Percentiles rank a stretch among this genome's conserved stretches.
phyloP scores from a whole-genome alignment of 345 rosid species.

The Odontarrhena argentea region DNA sequence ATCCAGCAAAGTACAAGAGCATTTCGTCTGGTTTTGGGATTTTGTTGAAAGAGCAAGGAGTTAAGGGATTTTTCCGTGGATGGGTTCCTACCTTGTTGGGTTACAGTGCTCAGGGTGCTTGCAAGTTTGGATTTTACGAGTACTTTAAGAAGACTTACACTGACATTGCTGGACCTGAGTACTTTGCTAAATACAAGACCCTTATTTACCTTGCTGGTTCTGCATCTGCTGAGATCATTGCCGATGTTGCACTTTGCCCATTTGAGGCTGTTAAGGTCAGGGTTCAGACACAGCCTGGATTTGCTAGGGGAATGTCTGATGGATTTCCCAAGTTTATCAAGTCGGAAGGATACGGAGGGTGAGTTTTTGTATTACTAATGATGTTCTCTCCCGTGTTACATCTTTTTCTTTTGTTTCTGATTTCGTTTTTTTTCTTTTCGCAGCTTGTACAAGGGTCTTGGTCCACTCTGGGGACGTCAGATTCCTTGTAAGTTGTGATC shows the following conservation, averaged over 20 bases:
- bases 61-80: conserved; percentile 93
- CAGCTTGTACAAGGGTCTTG: conserved; percentile 96
- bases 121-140: conserved; percentile 98
- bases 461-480: conserved; percentile 99
- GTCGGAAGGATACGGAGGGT: conserved; percentile 92
- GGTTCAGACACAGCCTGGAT: conserved; percentile 99
- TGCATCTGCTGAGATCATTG: conserved; percentile 96
- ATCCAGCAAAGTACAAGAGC: conserved; percentile 93
- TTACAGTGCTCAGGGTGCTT: conserved; percentile 98
- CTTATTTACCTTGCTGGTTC: conserved; percentile 98
- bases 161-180: conserved; percentile 95
- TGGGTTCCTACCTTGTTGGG: conserved; percentile 98
- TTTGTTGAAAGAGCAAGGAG: conserved; percentile 86
- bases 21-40: conserved; percentile 91
- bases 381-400: not conserved
- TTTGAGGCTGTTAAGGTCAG: conserved; percentile 99
- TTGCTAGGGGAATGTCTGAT: conserved; percentile 92
- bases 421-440: not conserved
- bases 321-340: conserved; percentile 90
- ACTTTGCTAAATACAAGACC: conserved; percentile 79
- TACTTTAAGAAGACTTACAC: conserved; percentile 92
- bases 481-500: conserved; percentile 80
- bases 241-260: conserved; percentile 94
- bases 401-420: conserved; percentile 12
- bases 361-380: conserved; percentile 37